Percentiles rank a stretch among this genome's conserved stretches.
These are phyloP conservation scores for Stenocarpella maydis DNA, from an alignment of 2,329 filamentous ascomycete species.

Conservation along the genomic window DNA sequence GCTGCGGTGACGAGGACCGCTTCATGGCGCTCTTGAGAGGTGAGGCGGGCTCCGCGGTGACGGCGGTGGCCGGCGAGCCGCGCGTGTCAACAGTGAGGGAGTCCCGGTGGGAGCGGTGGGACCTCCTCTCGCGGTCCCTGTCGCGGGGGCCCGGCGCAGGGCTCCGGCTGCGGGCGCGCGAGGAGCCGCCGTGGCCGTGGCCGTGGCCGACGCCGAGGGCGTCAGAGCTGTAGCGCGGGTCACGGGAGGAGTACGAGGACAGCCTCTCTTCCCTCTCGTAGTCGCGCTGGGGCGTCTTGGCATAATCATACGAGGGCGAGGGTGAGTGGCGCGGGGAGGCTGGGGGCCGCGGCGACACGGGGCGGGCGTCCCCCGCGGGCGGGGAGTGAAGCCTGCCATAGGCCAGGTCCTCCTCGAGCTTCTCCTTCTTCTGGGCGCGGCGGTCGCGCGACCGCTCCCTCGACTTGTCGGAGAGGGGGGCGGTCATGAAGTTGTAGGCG, in stretches of 20 bases:
- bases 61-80: conserved; percentile 48
- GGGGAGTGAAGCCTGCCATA: conserved; percentile 51
- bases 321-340: conserved; percentile 40
- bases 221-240: conserved; percentile 34
- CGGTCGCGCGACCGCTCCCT: conserved; percentile 42
- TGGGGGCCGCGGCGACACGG: conserved; percentile 39
- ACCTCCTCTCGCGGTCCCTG: conserved; percentile 31
- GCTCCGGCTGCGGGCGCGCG: conserved; percentile 37
- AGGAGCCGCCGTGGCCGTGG: conserved; percentile 33
- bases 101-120: conserved; percentile 37
- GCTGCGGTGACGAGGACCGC: conserved; percentile 56
- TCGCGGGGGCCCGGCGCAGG: conserved; percentile 37
- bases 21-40: conserved; percentile 46
- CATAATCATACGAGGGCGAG: conserved; percentile 40
- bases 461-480: conserved; percentile 40
- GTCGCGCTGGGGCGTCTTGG: conserved; percentile 48
- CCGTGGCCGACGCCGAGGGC: conserved; percentile 30
- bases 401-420: conserved; percentile 54
- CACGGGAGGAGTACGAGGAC: conserved; percentile 45
- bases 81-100: conserved; percentile 49
- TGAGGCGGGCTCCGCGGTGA: conserved; percentile 52
- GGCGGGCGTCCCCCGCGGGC: conserved; percentile 35
- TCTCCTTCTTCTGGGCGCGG: conserved; percentile 40
- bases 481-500: conserved; percentile 39
- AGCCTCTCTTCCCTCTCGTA: conserved; percentile 46